Evolutionary conservation across 495 filamentous ascomycete species (phyloP), one percentile per base, ranked within the genome.

Genomic region (Melanomma pulvis-pyrius): DNA sequence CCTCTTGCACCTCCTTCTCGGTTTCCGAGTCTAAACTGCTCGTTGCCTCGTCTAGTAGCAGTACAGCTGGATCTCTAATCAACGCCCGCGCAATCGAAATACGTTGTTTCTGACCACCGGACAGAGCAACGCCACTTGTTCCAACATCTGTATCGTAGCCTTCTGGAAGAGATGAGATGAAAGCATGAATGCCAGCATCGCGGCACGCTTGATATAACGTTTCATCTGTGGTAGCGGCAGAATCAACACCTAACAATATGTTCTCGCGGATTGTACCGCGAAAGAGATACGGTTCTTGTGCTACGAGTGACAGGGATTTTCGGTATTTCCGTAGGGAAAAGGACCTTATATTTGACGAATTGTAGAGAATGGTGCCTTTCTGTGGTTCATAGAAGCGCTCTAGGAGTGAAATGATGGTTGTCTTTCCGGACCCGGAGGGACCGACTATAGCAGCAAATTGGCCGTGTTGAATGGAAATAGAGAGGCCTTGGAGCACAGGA

Each of bases 181-280:
- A 76, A 8, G 70, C 70, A 52, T 73, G 68, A 52, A 74, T 74
- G 21, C 74, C 68, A 0, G 74, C 74, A 26, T 74, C 63, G 5
- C 12, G 56, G 63, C 72, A 73, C 19, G 70, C 74, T 54, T 54
- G 51, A 34, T 54, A 26, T 9, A 36, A 26, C 15, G 15, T 32
- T 34, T 32, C 51, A 2, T 54, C 51, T 8, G 30, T 7, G 13
- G n/a, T 36, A n/a, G 51, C 2, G 11, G 7, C 28, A 1, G 8
- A 5, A 28, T 54, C 25, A 26, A 82, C 80, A 22, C 90, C 90
- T 5, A 96, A 80, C 9, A 93, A 74, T 60, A 96, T 85, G 70
- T 94, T 96, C 41, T 94, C 92, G 53, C 84, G 82, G 71, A 96
- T 87, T 1, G 87, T 90, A 26, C 92, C 92, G 69, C 92, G 89